Evolutionary conservation across 169 alveolate species (phyloP).

Genomic region (Eimeria tenella): DNA sequence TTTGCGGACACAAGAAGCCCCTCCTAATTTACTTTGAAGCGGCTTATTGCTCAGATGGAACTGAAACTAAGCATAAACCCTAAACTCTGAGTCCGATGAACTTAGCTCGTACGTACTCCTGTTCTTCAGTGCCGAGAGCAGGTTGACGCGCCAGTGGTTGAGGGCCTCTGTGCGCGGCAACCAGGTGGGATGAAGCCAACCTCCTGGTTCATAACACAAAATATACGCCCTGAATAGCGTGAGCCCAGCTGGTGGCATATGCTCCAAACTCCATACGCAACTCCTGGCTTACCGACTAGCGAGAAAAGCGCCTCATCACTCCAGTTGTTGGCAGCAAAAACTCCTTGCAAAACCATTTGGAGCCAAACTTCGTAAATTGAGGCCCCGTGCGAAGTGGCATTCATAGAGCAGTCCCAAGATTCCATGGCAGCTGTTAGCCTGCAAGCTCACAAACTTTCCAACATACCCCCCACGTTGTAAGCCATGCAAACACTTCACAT

Average conservation of each 20-base stretch:
- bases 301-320: constrained; percentile 44
- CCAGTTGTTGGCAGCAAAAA: constrained; percentile 59
- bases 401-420: constrained; percentile 72
- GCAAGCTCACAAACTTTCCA: neutral
- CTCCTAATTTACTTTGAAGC: neutral
- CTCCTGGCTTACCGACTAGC: constrained; percentile 25
- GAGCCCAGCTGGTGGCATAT: too few species aligned
- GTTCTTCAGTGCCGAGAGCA: constrained; percentile 59
- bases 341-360: constrained; percentile 70
- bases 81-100: neutral
- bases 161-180: constrained; percentile 73
- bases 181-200: constrained; percentile 63
- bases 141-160: constrained; percentile 73
- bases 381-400: constrained; percentile 61
- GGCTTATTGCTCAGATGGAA: neutral
- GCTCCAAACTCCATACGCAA: neutral
- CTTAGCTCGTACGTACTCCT: constrained; percentile 20
- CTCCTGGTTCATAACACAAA: constrained; percentile 36
- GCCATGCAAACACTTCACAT: neutral
- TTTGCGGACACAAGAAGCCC: too few species aligned
- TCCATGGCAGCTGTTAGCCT: constrained; percentile 52
- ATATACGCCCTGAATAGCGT: too few species aligned
- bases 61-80: neutral
- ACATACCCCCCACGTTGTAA: neutral
- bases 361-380: constrained; percentile 76